phyloP scores from a whole-genome alignment of 768 basidiomycete species.

The Lentinula boryana region DNA sequence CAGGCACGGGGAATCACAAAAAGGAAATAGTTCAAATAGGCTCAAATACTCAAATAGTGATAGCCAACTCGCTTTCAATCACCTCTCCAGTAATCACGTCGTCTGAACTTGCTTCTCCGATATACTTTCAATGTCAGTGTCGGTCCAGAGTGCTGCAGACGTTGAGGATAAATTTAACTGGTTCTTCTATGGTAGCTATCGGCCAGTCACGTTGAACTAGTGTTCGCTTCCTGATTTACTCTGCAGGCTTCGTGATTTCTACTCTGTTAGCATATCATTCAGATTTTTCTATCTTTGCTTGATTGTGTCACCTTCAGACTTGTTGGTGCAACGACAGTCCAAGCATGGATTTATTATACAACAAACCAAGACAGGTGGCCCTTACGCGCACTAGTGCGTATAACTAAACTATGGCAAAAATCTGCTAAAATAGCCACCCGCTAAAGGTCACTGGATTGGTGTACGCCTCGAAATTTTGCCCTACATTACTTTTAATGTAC shows the following conservation, averaged over 20 bases:
- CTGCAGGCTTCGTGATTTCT: background rate
- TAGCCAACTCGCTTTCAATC: too few species aligned
- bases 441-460: background rate
- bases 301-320: background rate
- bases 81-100: too few species aligned
- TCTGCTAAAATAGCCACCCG: background rate
- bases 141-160: background rate
- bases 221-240: background rate
- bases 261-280: background rate
- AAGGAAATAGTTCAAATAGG: too few species aligned
- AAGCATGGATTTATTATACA: background rate
- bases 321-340: background rate
- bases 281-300: background rate
- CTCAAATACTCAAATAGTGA: too few species aligned
- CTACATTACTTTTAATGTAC: background rate
- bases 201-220: background rate
- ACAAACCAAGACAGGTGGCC: conserved; percentile 1
- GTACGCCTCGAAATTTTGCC: background rate
- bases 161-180: background rate
- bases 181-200: background rate
- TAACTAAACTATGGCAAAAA: too few species aligned
- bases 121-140: background rate
- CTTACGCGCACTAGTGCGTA: background rate
- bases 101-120: background rate
- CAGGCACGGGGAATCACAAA: too few species aligned